A percentile compares a stretch with the other conserved stretches of the same genome.
Conservation (phyloP, 2,329 filamentous ascomycete genomes). For the Didymella pomorum region DNA sequence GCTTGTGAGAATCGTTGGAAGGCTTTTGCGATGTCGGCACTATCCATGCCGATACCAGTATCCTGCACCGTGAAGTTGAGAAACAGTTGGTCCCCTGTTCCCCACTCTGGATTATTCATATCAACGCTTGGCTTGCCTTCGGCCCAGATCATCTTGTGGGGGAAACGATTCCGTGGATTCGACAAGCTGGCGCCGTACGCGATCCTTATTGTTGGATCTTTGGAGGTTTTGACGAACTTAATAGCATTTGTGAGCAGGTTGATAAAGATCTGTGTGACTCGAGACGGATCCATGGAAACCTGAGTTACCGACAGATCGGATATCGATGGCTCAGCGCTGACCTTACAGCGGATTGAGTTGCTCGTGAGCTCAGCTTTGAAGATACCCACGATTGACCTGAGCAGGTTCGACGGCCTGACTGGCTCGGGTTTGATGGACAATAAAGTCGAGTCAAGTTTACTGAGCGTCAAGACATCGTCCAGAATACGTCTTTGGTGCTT, state of each 20-base stretch:
- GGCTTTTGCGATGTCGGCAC: constrained; percentile 7
- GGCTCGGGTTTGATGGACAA: constrained; percentile 50
- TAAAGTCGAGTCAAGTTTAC: constrained; percentile 54
- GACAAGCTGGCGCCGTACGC: constrained; percentile 41
- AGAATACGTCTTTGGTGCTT: constrained; percentile 56
- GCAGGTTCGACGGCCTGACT: constrained; percentile 41
- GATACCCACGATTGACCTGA: constrained; percentile 41
- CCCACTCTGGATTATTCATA: constrained; percentile 16
- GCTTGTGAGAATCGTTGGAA: constrained; percentile 37
- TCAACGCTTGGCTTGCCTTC: constrained; percentile 1
- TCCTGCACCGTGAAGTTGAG: constrained; percentile 11
- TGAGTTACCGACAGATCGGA: constrained; percentile 44
- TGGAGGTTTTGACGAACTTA: constrained; percentile 48
- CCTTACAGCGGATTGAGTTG: constrained; percentile 32
- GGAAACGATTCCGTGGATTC: constrained; percentile 27
- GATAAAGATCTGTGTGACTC: constrained; percentile 73
- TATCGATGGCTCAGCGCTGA: constrained; percentile 47
- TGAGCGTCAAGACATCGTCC: constrained; percentile 56
- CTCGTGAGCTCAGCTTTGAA: constrained; percentile 45
- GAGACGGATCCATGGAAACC: constrained; percentile 51
- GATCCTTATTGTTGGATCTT: constrained; percentile 44
- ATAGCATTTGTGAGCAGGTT: constrained; percentile 70
- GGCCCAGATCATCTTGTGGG: constrained; percentile 31
- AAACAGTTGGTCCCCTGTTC: constrained; percentile 25
- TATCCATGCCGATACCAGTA: constrained; percentile 3